Conservation (phyloP, 768 basidiomycete genomes). For the Nidula microcarpa region DNA sequence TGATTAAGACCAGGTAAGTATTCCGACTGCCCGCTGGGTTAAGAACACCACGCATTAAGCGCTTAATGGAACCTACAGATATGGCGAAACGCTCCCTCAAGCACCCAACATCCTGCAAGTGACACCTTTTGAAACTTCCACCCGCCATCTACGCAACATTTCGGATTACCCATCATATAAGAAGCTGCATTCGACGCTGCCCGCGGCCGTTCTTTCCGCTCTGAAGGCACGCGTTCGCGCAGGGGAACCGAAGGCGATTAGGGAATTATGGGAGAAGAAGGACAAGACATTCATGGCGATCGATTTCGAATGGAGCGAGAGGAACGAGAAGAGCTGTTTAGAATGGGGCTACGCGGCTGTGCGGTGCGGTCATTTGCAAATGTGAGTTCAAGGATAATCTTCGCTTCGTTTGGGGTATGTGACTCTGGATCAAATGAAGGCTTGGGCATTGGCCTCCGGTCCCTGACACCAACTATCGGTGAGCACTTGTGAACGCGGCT, state of each 20-base stretch:
- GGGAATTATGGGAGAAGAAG: slow-evolving; percentile 61
- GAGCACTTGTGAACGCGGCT: slow-evolving; percentile 9
- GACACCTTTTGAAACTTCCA: slow-evolving; percentile 62
- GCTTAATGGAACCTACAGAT: slow-evolving; percentile 33
- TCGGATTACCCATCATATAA: slow-evolving; percentile 66
- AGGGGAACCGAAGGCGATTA: slow-evolving; percentile 64
- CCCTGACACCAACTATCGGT: slow-evolving; percentile 79
- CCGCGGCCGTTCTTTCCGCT: slow-evolving; percentile 64
- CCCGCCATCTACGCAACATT: slow-evolving; percentile 68
- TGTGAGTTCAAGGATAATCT: slow-evolving; percentile 38
- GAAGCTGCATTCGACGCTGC: slow-evolving; percentile 67
- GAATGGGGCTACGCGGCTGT: slow-evolving; percentile 86
- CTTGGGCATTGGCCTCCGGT: slow-evolving; percentile 73
- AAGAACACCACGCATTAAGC: too few species aligned
- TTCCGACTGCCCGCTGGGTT: not conserved
- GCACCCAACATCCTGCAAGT: slow-evolving; percentile 72
- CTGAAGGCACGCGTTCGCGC: slow-evolving; percentile 59
- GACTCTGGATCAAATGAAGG: slow-evolving; percentile 25
- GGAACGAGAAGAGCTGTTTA: slow-evolving; percentile 61
- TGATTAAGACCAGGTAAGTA: slow-evolving; percentile 75
- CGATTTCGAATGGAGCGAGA: slow-evolving; percentile 74
- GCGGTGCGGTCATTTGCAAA: slow-evolving; percentile 66
- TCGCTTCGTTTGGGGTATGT: not conserved
- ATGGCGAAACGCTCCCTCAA: slow-evolving; percentile 70
- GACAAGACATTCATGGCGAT: slow-evolving; percentile 77